Evolutionary conservation across 73 alveolate genomes (phyloP), one percentile per base, ranked within the genome.

Genomic region (Paramecium tetraurelia): DNA sequence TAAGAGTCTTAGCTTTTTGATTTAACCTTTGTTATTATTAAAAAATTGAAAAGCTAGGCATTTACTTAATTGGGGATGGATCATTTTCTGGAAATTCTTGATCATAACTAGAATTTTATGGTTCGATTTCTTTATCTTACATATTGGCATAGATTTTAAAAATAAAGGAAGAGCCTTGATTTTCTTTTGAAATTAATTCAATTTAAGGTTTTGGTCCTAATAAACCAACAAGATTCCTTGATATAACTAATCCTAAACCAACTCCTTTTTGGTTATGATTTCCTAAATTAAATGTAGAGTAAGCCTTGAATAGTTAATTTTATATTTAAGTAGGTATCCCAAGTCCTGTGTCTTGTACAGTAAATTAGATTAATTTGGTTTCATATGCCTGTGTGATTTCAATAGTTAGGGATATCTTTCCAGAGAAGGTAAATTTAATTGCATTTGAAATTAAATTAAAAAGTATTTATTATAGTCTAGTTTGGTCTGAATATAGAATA

Each of bases 291-390:
- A 44, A 71, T 4, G 94, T 70, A 11, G 92, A 77, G 48, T 70
- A 89, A 20, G 87, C 87, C 22, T 83, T 89, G 29, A 89, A 89
- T 22, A 89, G 33, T 41, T 71, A 27, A 58, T 69, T 40, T 58
- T 89, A 18, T 10, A 69, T 46, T 22, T 71, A 43, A 41, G 8
- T 9, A 10, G 86, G 92, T 48, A 89, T 89, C 7, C 94, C 94
- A 12, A 89, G 50, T 5, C 94, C 94, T 18, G 94, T 89, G 36
- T 89, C 94, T 20, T 38, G n/a, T 1, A 89, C 94, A n/a, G 41
- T 24, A 43, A 89, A 70, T 71, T 89, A 4, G 9, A 89, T 72
- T 7, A 89, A 35, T 80, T 22, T 80, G 2, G 33, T 22, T 4
- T 48, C 57, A 7, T 80, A 21, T 44, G 10, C 24, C 7, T 12